Base-by-base conservation (phyloP, 2,329 filamentous ascomycete genomes). In the Trichophyton simii region DNA sequence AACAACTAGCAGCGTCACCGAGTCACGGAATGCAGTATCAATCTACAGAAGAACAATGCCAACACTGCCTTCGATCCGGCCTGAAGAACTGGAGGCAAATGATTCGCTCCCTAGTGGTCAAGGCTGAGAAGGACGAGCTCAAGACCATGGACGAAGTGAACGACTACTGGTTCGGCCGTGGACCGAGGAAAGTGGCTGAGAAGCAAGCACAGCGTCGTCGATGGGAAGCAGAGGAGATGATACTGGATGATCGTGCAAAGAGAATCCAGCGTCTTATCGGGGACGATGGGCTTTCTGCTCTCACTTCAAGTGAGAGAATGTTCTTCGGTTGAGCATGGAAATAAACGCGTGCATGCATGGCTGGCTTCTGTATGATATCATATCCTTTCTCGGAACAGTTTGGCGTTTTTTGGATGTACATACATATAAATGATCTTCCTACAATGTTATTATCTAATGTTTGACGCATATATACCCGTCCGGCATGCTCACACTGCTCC, bases 41-140 rank as follows among this genome's bases (percentile, higher is more conserved):
- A n/a, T 72, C 71, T 4, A 78, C 80, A 3, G 79, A 77, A 66
- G 80, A 82, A 64, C 84, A 83, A 44, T 96, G 91, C 71, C 82
- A 82, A 38, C 82, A 92, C 66, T 96, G 92, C 69, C 80, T 96
- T 4, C 78, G 83, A 62, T 84, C 87, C 1, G 89, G 89, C 0
- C 78, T 96, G 0, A 80, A 82, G 4, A 95, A 96, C 71, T 96
- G 91, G 91, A 82, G 82, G 55, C 81, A 79, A 31, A 97, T 97
- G 87, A 85, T 94, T 20, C 77, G 78, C 9, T 80, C 80, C 61
- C 78, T 95, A 55, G 82, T 78, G n/a, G 70, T 71, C 1, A 69
- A 71, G 41, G 72, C 75, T 4, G 68, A 73, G 41, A 66, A 68
- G 18, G 72, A 75, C 6, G 74, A 74, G 58, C 62, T 67, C 18